A percentile compares a stretch with the other conserved stretches of the same genome.
These are phyloP conservation scores for Trichomonascaceae sp. DNA, from an alignment of 1,139 yeast species.

Conservation along the genomic window DNA sequence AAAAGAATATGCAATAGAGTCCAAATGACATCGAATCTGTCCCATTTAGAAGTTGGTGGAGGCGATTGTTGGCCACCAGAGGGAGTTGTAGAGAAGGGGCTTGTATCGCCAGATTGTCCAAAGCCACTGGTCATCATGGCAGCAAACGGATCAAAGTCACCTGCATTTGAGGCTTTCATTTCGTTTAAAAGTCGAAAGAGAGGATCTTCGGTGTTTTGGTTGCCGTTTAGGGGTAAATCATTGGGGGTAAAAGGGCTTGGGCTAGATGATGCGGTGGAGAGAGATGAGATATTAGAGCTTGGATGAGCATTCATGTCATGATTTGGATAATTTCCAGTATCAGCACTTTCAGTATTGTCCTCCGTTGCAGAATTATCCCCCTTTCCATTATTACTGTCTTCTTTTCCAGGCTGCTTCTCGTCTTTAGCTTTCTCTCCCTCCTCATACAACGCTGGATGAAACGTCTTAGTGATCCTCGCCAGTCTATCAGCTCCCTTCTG, in stretches of 20 bases:
- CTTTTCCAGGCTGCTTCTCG: background rate
- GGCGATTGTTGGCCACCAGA: constrained; percentile 4
- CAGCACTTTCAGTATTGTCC: background rate
- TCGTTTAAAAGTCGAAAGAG: constrained; percentile 21
- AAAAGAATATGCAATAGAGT: constrained; percentile 21
- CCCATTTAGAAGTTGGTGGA: background rate
- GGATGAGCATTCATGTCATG: background rate
- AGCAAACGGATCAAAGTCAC: constrained; percentile 5
- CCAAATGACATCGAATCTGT: constrained; percentile 21
- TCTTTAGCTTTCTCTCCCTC: background rate
- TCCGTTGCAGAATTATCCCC: background rate
- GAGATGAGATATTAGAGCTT: background rate
- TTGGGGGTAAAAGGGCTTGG: background rate
- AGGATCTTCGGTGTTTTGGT: constrained; percentile 19
- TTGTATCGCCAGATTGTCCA: background rate
- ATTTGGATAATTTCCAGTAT: background rate
- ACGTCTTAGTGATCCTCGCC: constrained; percentile 33
- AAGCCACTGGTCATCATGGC: constrained; percentile 8
- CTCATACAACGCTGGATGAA: constrained; percentile 6
- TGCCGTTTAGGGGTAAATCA: background rate
- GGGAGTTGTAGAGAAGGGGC: background rate
- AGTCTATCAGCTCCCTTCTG: constrained; percentile 33
- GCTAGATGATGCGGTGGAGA: background rate
- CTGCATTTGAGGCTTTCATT: constrained; percentile 12
- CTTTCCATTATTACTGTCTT: background rate